Conservation (phyloP, 495 filamentous ascomycete species). For the Penicillium paxilli region DNA sequence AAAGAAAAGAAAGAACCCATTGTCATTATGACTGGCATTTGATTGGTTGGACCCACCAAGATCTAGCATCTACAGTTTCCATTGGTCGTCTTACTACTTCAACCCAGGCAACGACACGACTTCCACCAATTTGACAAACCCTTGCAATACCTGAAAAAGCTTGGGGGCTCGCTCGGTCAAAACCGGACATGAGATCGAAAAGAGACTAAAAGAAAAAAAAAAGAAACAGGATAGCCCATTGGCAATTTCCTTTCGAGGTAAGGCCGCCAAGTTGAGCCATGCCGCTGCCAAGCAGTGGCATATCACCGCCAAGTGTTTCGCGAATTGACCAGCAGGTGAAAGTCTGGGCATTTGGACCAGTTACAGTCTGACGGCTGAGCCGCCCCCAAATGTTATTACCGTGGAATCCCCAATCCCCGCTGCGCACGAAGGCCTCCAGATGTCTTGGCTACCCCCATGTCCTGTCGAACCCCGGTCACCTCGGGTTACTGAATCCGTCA, state of each 20-base stretch:
- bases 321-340: not conserved
- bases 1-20: not conserved
- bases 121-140: not conserved
- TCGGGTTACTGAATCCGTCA: slow-evolving; percentile 28
- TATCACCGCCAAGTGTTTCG: slow-evolving; percentile 8
- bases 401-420: slow-evolving; percentile 17
- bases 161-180: too few relatives aligned
- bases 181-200: too few relatives aligned
- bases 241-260: slow-evolving; percentile 4
- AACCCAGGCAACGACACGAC: not conserved
- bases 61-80: not conserved
- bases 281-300: slow-evolving; percentile 14
- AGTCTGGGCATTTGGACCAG: slow-evolving; percentile 7
- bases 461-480: slow-evolving; percentile 1
- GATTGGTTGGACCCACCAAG: not conserved
- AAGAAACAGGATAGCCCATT: not conserved
- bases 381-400: slow-evolving; percentile 15
- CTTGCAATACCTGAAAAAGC: too few relatives aligned
- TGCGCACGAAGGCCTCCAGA: slow-evolving; percentile 17
- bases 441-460: slow-evolving; percentile 22
- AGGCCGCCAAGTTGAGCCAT: slow-evolving; percentile 15
- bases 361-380: slow-evolving; percentile 6
- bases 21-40: not conserved
- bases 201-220: not conserved
- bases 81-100: not conserved